Evolutionary conservation across 257 asterid genomes (phyloP).

Genomic region (Penstemon davidsonii): DNA sequence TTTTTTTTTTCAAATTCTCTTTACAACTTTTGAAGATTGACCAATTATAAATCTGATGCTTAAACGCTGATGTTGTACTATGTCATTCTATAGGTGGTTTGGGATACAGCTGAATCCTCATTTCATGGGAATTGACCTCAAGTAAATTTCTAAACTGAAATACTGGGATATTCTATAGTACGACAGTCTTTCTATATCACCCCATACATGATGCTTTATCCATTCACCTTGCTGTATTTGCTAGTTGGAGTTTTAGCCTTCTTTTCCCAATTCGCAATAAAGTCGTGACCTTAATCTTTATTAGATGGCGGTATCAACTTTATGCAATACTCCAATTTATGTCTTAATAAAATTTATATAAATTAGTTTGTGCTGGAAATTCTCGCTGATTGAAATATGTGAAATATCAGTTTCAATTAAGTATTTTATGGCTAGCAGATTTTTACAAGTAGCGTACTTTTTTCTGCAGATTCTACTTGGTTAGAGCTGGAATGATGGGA

Average conservation of each 20-base stretch:
- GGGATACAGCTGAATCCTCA: slow-evolving; percentile 96
- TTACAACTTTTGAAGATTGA: slow-evolving; percentile 15
- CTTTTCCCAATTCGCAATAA: background rate
- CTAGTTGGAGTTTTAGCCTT: slow-evolving; percentile 16
- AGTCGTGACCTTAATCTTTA: background rate
- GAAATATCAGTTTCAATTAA: slow-evolving; percentile 10
- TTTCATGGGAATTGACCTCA: slow-evolving; percentile 92
- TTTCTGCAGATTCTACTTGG: slow-evolving; percentile 80
- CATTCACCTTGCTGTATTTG: slow-evolving; percentile 8
- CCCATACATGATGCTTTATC: slow-evolving; percentile 6
- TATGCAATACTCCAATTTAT: slow-evolving; percentile 1
- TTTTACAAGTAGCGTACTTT: slow-evolving; percentile 21
- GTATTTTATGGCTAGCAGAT: slow-evolving; percentile 6
- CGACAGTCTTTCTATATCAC: background rate
- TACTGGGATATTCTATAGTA: slow-evolving; percentile 14
- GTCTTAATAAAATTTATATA: background rate
- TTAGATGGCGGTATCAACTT: slow-evolving; percentile 17
- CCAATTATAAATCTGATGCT: slow-evolving; percentile 19
- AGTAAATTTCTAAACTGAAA: slow-evolving; percentile 51
- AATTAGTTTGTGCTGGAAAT: background rate
- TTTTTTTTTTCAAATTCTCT: slow-evolving; percentile 8
- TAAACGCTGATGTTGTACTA: slow-evolving; percentile 27
- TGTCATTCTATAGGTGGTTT: slow-evolving; percentile 75
- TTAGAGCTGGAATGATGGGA: slow-evolving; percentile 99
- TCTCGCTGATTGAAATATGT: slow-evolving; percentile 15